Percentiles rank a stretch among this genome's conserved stretches.
These are phyloP conservation scores for Solanum medicagineum DNA, from an alignment of 257 asterid species.

Conservation along the genomic window DNA sequence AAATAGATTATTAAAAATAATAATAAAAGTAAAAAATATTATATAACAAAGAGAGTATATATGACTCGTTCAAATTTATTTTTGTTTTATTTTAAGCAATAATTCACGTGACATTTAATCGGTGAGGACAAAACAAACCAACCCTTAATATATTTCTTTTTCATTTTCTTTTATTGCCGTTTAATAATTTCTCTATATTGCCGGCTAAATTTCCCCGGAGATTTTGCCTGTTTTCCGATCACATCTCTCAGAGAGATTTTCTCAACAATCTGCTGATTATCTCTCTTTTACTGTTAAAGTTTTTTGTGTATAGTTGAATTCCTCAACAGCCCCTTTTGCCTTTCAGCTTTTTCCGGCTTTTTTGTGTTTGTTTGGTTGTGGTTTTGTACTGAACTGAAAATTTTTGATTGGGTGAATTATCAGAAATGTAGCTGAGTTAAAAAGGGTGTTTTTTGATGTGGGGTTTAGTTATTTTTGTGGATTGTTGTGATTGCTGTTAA, in stretches of 20 bases:
- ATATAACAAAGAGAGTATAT: neutral
- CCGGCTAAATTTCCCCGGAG: neutral
- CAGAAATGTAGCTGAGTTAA: slow-evolving; percentile 13
- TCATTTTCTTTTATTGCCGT: neutral
- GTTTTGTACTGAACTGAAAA: neutral
- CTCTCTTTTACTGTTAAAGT: neutral
- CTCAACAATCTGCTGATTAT: neutral
- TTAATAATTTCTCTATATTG: neutral
- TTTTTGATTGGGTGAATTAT: neutral
- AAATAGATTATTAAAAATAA: no score
- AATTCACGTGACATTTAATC: no score
- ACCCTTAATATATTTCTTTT: neutral
- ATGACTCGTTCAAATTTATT: neutral
- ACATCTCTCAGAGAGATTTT: neutral
- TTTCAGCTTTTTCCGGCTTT: neutral
- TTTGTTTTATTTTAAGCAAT: neutral
- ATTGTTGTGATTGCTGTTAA: neutral
- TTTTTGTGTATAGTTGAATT: neutral
- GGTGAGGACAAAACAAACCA: neutral
- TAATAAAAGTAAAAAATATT: neutral
- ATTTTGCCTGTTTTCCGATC: neutral
- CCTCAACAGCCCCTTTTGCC: neutral
- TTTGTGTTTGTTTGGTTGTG: neutral
- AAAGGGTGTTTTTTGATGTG: neutral
- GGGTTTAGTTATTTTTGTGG: neutral